Evolutionary conservation across 345 rosid genomes (phyloP).

Genomic region (Excoecaria agallocha): DNA sequence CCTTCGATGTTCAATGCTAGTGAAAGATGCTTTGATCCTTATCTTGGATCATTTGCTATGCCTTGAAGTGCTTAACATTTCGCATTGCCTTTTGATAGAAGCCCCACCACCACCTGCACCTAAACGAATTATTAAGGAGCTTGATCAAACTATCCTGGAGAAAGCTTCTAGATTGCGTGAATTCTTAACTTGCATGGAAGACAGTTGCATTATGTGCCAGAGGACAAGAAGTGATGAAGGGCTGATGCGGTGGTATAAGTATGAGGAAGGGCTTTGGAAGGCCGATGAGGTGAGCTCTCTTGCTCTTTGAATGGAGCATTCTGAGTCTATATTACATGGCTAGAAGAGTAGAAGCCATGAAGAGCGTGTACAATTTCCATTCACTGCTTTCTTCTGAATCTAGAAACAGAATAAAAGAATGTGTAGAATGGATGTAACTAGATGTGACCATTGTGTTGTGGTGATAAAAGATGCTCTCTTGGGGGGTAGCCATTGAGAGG

Average conservation of each 20-base stretch:
- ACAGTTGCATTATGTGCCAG: constrained; percentile 66
- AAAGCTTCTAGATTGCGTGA: constrained; percentile 53
- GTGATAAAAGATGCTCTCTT: background rate
- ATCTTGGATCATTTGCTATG: constrained; percentile 52
- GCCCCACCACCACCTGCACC: constrained; percentile 34
- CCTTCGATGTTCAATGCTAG: constrained; percentile 61
- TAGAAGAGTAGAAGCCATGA: background rate
- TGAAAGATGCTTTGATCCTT: constrained; percentile 53
- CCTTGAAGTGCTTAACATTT: constrained; percentile 77
- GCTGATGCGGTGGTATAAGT: constrained; percentile 80
- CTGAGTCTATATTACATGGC: background rate
- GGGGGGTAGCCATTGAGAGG: constrained; percentile 5
- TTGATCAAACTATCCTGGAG: constrained; percentile 44
- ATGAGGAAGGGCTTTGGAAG: constrained; percentile 82
- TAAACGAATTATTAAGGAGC: constrained; percentile 41
- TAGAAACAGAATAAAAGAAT: constrained; percentile 13
- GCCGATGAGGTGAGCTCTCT: constrained; percentile 64
- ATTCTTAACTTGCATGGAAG: constrained; percentile 62
- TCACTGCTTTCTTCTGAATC: background rate
- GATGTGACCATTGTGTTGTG: background rate
- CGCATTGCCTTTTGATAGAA: constrained; percentile 71
- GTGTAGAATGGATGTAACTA: background rate
- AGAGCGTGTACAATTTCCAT: constrained; percentile 1
- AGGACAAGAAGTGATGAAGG: constrained; percentile 68
- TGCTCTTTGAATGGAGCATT: constrained; percentile 36